phyloP scores from a whole-genome alignment of 78 protist genomes.

The Monosiga brevicollis region DNA sequence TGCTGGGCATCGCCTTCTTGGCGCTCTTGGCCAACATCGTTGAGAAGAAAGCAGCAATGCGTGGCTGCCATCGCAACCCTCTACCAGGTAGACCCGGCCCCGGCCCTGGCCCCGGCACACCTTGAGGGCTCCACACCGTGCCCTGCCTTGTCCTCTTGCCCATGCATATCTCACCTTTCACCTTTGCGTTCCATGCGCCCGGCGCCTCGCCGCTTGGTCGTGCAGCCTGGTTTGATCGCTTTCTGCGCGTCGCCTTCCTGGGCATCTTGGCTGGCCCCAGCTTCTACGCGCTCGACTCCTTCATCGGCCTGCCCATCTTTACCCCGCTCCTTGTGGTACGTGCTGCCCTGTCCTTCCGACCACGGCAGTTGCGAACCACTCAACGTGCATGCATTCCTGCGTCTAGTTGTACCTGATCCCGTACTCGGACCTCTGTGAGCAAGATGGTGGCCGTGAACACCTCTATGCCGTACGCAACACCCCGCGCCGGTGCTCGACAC shows the following conservation, averaged over 20 bases:
- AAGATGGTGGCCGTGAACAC: not conserved
- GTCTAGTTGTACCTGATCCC: not conserved
- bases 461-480: not conserved
- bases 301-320: not conserved
- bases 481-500: no score
- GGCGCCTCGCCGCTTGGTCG: no score
- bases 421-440: constrained; percentile 3
- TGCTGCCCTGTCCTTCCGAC: no score
- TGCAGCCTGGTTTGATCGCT: not conserved
- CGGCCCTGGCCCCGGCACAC: no score
- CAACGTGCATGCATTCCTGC: not conserved
- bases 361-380: not conserved
- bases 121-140: no score
- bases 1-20: not conserved
- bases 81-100: no score
- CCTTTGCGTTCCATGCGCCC: no score
- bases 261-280: not conserved
- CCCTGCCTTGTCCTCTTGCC: no score
- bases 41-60: constrained; percentile 5
- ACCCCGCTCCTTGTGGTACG: not conserved
- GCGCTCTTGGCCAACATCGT: not conserved
- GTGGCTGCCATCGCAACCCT: constrained; percentile 4
- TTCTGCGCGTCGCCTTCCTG: not conserved
- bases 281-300: not conserved
- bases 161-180: no score